Conservation (phyloP, 1,139 yeast genomes). For the Diutina scorzettiae region DNA sequence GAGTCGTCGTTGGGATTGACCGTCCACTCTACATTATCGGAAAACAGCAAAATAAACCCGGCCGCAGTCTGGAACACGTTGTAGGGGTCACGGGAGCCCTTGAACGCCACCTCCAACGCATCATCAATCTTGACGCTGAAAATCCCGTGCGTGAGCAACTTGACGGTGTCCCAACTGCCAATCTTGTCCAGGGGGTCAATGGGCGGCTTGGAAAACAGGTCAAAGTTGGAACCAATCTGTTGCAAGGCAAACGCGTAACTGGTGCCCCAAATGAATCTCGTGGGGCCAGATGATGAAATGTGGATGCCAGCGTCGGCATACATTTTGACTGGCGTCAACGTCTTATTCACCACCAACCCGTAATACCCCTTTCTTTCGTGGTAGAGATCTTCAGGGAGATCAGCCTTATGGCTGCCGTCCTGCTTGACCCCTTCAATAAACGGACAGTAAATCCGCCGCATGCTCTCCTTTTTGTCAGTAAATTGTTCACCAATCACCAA, state of each 20-base stretch:
- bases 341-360: slow-evolving; percentile 51
- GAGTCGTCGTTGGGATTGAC: slow-evolving; percentile 31
- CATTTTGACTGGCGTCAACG: slow-evolving; percentile 66
- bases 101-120: slow-evolving; percentile 38
- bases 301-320: slow-evolving; percentile 49
- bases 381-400: background rate
- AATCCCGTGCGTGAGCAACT: slow-evolving; percentile 37
- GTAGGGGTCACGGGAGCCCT: slow-evolving; percentile 36
- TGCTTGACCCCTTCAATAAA: background rate
- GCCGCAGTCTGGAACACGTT: slow-evolving; percentile 25
- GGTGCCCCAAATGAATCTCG: slow-evolving; percentile 77
- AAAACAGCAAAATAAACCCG: slow-evolving; percentile 30
- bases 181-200: slow-evolving; percentile 49
- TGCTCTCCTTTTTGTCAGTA: slow-evolving; percentile 9
- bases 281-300: slow-evolving; percentile 44
- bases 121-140: slow-evolving; percentile 18
- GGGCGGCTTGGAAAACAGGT: slow-evolving; percentile 74
- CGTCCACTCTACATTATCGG: slow-evolving; percentile 27
- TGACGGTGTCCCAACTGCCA: slow-evolving; percentile 50
- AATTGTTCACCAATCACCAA: slow-evolving; percentile 37
- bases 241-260: slow-evolving; percentile 78
- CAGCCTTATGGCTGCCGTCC: background rate
- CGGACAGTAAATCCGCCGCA: slow-evolving; percentile 4
- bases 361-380: background rate
- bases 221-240: slow-evolving; percentile 68